Conservation (phyloP, 2,329 filamentous ascomycete genomes). For the Cladophialophora chaetospira region DNA sequence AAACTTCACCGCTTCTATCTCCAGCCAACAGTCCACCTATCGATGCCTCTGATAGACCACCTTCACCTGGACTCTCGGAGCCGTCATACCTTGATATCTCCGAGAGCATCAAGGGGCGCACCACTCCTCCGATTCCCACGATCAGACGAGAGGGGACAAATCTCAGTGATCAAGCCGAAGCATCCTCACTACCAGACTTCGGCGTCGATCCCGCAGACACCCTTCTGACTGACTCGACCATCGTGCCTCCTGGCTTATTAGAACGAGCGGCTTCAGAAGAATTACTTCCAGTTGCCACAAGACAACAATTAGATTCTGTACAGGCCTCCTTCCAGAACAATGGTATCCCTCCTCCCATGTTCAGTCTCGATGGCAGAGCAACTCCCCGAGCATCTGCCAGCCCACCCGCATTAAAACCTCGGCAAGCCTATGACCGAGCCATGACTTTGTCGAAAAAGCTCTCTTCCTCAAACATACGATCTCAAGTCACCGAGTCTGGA, state of each 20-base stretch:
- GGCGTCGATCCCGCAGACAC: slow-evolving; percentile 13
- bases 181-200: slow-evolving; percentile 16
- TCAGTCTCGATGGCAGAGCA: slow-evolving; percentile 19
- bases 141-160: slow-evolving; percentile 25
- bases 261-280: slow-evolving; percentile 59
- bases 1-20: slow-evolving; percentile 91
- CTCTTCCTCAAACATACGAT: slow-evolving; percentile 87
- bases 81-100: slow-evolving; percentile 54
- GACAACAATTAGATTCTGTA: slow-evolving; percentile 31
- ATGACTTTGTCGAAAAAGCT: slow-evolving; percentile 83
- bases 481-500: slow-evolving; percentile 85
- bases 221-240: slow-evolving; percentile 6
- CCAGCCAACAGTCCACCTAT: slow-evolving; percentile 74
- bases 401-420: slow-evolving; percentile 69
- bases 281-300: slow-evolving; percentile 49
- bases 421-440: slow-evolving; percentile 80
- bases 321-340: slow-evolving; percentile 22
- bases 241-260: slow-evolving; percentile 39
- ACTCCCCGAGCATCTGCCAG: slow-evolving; percentile 60
- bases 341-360: slow-evolving; percentile 14
- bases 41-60: slow-evolving; percentile 27
- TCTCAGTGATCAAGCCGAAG: slow-evolving; percentile 13
- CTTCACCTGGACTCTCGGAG: slow-evolving; percentile 45
- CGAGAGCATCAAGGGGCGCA: slow-evolving; percentile 31
- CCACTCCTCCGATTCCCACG: slow-evolving; percentile 18